phyloP scores from a whole-genome alignment of 306 rosid species.

The Cucurbita moschata region DNA sequence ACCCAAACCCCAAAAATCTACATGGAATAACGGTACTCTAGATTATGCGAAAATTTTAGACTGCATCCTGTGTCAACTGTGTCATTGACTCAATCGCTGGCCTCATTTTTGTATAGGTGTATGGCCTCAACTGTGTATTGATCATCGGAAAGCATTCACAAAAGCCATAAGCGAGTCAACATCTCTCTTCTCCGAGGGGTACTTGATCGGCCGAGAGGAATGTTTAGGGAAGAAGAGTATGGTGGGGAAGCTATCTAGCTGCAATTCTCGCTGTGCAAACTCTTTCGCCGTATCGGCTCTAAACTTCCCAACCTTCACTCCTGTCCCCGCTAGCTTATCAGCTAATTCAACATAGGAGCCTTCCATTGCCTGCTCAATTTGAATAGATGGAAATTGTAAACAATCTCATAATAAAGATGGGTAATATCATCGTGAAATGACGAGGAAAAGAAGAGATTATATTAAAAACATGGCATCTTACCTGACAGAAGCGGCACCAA shows the following conservation, averaged over 20 bases:
- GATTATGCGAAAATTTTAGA: background rate
- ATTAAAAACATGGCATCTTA: background rate
- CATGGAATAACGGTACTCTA: background rate
- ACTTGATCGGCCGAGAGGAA: slow-evolving; percentile 56
- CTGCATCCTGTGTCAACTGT: slow-evolving; percentile 1
- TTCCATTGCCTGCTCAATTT: slow-evolving; percentile 53
- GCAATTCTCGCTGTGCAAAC: slow-evolving; percentile 53
- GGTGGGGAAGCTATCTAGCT: slow-evolving; percentile 72
- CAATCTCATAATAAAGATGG: background rate
- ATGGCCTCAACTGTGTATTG: background rate
- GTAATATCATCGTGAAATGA: background rate
- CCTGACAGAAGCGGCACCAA: slow-evolving; percentile 90
- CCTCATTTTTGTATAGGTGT: background rate
- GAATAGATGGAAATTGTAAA: background rate
- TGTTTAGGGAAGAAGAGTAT: slow-evolving; percentile 81
- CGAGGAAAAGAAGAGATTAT: background rate
- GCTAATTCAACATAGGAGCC: slow-evolving; percentile 61
- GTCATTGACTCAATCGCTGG: slow-evolving; percentile 5
- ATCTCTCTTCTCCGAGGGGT: slow-evolving; percentile 69
- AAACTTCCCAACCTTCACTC: slow-evolving; percentile 73
- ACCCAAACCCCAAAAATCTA: background rate
- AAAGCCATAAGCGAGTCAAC: slow-evolving; percentile 65
- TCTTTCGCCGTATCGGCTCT: slow-evolving; percentile 77
- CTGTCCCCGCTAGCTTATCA: slow-evolving; percentile 46
- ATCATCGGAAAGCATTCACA: slow-evolving; percentile 56